Evolutionary conservation across 345 rosid species (phyloP).

Genomic region (Brassica nigra): DNA sequence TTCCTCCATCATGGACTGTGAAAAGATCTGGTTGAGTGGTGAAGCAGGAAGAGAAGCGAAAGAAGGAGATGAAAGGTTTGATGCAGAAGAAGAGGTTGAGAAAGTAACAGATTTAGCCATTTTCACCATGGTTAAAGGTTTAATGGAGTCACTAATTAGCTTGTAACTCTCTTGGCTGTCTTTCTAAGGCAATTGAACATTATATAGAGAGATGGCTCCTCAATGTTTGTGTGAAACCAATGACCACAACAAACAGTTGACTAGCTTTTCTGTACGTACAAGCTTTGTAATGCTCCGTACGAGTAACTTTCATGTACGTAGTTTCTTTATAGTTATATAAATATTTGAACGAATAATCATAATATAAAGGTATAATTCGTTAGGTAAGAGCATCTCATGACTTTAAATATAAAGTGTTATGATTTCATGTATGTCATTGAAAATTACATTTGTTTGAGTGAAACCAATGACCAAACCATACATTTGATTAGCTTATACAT

Average conservation of each 20-base stretch:
- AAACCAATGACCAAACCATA: conserved; percentile 15
- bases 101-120: background rate
- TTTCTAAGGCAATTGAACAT: background rate
- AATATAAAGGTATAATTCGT: too few species aligned
- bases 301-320: too few species aligned
- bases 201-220: conserved; percentile 23
- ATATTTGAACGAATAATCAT: background rate
- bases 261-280: background rate
- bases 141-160: background rate
- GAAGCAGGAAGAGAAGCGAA: conserved; percentile 9
- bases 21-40: conserved; percentile 25
- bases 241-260: background rate
- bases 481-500: background rate
- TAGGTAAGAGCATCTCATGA: background rate
- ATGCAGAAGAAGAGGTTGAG: background rate
- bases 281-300: too few species aligned
- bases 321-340: too few species aligned
- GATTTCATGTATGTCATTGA: background rate
- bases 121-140: background rate
- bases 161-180: background rate
- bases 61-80: background rate
- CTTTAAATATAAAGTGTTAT: too few species aligned
- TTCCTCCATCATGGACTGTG: conserved; percentile 54
- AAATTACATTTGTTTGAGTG: conserved; percentile 16
- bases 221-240: background rate